Evolutionary conservation across 78 protist genomes (phyloP).

Genomic region (Monosiga brevicollis): DNA sequence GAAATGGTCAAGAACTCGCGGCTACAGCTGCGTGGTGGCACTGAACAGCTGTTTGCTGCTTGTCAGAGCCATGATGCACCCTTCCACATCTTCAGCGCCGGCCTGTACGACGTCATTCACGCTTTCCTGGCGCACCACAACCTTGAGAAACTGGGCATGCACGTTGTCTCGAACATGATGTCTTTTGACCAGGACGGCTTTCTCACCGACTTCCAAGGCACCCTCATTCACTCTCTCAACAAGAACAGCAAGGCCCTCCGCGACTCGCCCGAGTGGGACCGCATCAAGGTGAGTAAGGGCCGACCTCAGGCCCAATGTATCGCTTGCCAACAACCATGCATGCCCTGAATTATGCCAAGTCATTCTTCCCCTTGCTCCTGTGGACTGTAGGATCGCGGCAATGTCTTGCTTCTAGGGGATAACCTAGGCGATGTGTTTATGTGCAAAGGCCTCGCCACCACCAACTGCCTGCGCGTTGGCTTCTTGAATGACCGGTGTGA

Average conservation of each 20-base stretch:
- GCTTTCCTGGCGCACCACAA: not conserved
- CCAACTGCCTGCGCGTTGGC: not conserved
- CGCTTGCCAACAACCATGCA: too few relatives aligned
- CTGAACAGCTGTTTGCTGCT: not conserved
- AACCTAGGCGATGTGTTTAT: not conserved
- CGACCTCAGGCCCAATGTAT: too few relatives aligned
- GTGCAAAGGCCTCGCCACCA: not conserved
- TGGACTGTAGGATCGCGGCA: not conserved
- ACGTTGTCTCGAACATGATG: slow-evolving; percentile 12
- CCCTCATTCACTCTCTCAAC: not conserved
- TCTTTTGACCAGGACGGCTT: not conserved
- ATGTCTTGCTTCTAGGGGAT: slow-evolving; percentile 3
- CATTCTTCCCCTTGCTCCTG: too few relatives aligned
- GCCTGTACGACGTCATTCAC: not conserved
- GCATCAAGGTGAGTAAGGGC: too few relatives aligned
- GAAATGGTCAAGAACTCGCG: not conserved
- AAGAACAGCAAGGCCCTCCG: slow-evolving; percentile 4
- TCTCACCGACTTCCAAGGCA: not conserved
- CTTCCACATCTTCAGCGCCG: not conserved
- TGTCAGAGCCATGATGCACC: not conserved
- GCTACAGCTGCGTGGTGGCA: not conserved
- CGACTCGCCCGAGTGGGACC: not conserved
- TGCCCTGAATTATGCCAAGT: too few relatives aligned
- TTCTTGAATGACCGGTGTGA: not conserved
- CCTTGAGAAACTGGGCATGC: not conserved